Percentiles rank a stretch among this genome's conserved stretches.
phyloP scores from a whole-genome alignment of 192 early-diverging fungal genomes.

The Rhizophagus sp. region DNA sequence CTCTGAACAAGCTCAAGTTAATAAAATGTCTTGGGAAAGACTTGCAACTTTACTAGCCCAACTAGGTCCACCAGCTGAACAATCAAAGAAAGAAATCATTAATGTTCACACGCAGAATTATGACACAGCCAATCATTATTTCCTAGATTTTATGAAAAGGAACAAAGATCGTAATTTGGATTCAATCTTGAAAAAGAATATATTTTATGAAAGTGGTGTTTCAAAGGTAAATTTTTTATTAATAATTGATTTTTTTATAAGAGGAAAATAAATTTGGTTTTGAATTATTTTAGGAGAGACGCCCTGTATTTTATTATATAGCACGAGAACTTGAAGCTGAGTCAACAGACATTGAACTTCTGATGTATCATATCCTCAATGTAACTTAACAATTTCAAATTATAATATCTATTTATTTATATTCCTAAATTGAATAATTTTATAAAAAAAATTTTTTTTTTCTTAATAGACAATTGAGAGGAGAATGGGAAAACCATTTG shows the following conservation, averaged over 20 bases:
- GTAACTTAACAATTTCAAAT: slow-evolving; percentile 40
- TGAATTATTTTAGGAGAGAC: slow-evolving; percentile 40
- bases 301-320: slow-evolving; percentile 87
- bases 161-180: slow-evolving; percentile 67
- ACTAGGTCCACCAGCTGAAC: slow-evolving; percentile 79
- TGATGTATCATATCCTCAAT: slow-evolving; percentile 74
- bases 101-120: slow-evolving; percentile 39
- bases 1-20: slow-evolving; percentile 34
- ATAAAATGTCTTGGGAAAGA: slow-evolving; percentile 74
- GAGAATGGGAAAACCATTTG: slow-evolving; percentile 66
- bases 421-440: too few species aligned
- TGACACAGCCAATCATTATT: slow-evolving; percentile 47
- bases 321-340: slow-evolving; percentile 75
- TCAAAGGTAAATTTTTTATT: slow-evolving; percentile 52
- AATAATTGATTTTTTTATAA: neutral
- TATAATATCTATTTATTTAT: neutral
- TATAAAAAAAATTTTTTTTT: neutral
- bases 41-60: slow-evolving; percentile 82
- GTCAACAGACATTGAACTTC: slow-evolving; percentile 79
- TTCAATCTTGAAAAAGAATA: slow-evolving; percentile 63
- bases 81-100: slow-evolving; percentile 46
- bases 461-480: slow-evolving; percentile 58
- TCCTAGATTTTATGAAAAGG: slow-evolving; percentile 72
- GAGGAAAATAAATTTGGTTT: neutral
- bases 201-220: slow-evolving; percentile 81